These are phyloP conservation scores for Teunomyces aglyptinius DNA, from an alignment of 805 yeast species.

Conservation along the genomic window DNA sequence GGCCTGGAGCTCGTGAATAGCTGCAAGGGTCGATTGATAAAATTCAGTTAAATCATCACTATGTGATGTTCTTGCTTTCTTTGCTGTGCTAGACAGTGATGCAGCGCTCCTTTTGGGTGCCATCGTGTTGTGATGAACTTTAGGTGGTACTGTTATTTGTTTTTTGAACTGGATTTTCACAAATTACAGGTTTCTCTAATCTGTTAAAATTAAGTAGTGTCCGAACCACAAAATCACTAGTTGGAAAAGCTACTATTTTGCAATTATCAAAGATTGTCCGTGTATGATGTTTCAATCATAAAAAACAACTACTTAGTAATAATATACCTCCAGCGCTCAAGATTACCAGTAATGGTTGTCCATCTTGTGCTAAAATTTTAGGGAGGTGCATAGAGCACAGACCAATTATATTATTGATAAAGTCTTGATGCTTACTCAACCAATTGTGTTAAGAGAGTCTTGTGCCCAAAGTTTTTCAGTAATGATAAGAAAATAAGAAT, in stretches of 20 bases:
- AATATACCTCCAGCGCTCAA: constrained; percentile 42
- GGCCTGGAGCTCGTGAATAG: constrained; percentile 30
- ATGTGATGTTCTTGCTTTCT: constrained; percentile 4
- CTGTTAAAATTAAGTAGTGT: too few relatives aligned
- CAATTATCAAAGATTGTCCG: too few relatives aligned
- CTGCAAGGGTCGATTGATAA: constrained; percentile 29
- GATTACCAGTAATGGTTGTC: constrained; percentile 53
- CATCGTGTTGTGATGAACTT: background rate
- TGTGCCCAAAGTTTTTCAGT: constrained; percentile 14
- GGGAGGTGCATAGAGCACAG: too few relatives aligned
- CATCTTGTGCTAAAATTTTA: constrained; percentile 38
- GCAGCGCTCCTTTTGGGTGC: background rate
- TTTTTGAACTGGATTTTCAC: background rate
- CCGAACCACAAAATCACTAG: too few relatives aligned
- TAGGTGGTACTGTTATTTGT: background rate
- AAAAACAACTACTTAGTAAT: constrained; percentile 8
- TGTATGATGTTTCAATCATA: too few relatives aligned
- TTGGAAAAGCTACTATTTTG: too few relatives aligned
- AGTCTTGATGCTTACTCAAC: constrained; percentile 48
- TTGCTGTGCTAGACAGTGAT: background rate
- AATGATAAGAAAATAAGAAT: too few relatives aligned
- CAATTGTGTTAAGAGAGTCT: constrained; percentile 44
- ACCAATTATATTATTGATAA: constrained; percentile 48
- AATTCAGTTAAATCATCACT: constrained; percentile 27
- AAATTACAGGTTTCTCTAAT: background rate